Conservation (phyloP, 768 basidiomycete genomes). For the Hygrocybe coccinea region DNA sequence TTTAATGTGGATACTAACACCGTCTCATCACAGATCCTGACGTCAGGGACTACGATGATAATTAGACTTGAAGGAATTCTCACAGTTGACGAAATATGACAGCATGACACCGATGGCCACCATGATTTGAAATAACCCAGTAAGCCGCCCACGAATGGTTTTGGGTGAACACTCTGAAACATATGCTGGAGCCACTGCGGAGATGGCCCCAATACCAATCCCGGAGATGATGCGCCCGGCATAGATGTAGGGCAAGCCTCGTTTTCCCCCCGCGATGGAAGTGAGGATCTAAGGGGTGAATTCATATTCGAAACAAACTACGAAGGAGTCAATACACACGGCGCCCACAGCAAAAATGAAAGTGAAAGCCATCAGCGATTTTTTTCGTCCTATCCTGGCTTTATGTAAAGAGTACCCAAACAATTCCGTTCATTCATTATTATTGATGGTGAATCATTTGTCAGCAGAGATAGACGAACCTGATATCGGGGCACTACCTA, state of each 20-base stretch:
- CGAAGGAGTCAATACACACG: too few relatives aligned
- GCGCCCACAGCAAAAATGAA: too few relatives aligned
- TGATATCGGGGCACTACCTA: too few relatives aligned
- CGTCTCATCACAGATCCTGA: too few relatives aligned
- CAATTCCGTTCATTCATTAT: too few relatives aligned
- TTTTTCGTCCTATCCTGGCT: too few relatives aligned
- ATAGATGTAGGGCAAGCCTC: constrained; percentile 51
- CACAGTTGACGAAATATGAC: constrained; percentile 34
- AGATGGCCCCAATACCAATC: constrained; percentile 58
- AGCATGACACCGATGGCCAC: constrained; percentile 60
- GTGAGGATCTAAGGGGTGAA: constrained; percentile 44
- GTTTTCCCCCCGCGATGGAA: constrained; percentile 43
- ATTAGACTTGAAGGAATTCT: constrained; percentile 14
- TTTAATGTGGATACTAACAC: constrained; percentile 18
- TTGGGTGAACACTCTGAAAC: constrained; percentile 68
- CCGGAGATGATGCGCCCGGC: constrained; percentile 58
- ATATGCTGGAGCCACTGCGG: constrained; percentile 60
- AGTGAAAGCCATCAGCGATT: too few relatives aligned
- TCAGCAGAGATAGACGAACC: too few relatives aligned
- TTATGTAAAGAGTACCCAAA: too few relatives aligned
- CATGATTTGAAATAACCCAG: constrained; percentile 64
- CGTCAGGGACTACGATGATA: too few relatives aligned
- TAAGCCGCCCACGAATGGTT: constrained; percentile 60
- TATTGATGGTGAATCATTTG: too few relatives aligned
- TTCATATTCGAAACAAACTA: constrained; percentile 40